Evolutionary conservation across 2,329 filamentous ascomycete species (phyloP).

Genomic region (Ceratocystis colombiana): DNA sequence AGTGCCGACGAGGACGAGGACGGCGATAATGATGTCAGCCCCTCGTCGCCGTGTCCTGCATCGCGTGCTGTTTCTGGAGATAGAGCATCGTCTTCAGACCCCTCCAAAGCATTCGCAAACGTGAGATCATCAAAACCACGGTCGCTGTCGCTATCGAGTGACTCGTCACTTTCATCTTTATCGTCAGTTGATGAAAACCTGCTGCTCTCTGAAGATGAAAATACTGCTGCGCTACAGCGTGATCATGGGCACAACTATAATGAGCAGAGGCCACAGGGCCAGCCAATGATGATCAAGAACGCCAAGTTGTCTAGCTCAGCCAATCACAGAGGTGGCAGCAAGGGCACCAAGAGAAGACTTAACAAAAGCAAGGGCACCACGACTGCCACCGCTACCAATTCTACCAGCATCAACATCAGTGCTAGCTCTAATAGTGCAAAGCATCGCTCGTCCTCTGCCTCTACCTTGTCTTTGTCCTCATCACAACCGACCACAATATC

Average conservation of each 20-base stretch:
- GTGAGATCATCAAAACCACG: background rate
- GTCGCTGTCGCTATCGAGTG: constrained; percentile 23
- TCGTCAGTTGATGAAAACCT: constrained; percentile 23
- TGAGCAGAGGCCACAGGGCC: constrained; percentile 6
- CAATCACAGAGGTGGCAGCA: constrained; percentile 23
- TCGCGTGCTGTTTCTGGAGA: background rate
- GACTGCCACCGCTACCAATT: background rate
- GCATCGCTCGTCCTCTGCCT: background rate
- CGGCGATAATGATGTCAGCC: background rate
- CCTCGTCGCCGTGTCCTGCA: constrained; percentile 13
- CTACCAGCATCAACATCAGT: constrained; percentile 15
- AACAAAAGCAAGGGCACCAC: constrained; percentile 13
- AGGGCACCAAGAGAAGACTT: constrained; percentile 12
- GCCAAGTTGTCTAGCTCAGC: constrained; percentile 2
- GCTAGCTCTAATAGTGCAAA: constrained; percentile 14
- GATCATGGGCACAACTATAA: background rate
- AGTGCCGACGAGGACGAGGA: constrained; percentile 7
- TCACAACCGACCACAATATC: constrained; percentile 17
- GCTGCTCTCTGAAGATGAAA: constrained; percentile 20
- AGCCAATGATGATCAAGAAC: constrained; percentile 24
- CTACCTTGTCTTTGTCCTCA: background rate
- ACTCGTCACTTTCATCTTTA: constrained; percentile 24
- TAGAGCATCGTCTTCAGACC: background rate
- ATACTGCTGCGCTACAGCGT: background rate
- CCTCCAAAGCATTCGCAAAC: background rate